Base-by-base conservation (phyloP, 306 rosid genomes). In the Cicer pinnatifidum region DNA sequence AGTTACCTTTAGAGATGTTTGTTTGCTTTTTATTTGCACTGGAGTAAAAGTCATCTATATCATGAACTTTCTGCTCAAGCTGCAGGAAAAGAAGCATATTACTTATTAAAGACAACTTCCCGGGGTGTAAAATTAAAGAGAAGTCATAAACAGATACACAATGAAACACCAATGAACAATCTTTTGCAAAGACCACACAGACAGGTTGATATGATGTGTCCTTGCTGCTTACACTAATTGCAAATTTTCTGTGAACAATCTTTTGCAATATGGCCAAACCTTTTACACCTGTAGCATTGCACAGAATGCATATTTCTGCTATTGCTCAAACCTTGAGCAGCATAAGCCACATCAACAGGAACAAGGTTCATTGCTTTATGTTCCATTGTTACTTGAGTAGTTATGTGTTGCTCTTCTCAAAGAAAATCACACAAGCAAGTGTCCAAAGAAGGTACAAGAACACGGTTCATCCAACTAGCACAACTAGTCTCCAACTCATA, bases 41-140 rank as follows among this genome's bases (percentile, higher is more conserved):
- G 10, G 64, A 77, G 84, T 76, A 87, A 83, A 88, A 88, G 9
- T 67, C 81, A 35, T 86, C 92, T 71, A 93, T 66, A 74, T 88
- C 92, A 70, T 80, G 80, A 67, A 87, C 86, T 75, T 76, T 86
- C 71, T 86, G 84, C 87, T 91, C 93, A 56, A 91, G 88, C 97
- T 91, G 87, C 79, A 81, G 79, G 58, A 20, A 75, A 76, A 47
- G 50, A 75, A 65, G 72, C 44, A 6, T 10, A 45, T 54, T 48
- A 61, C 44, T 5, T 7, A 35, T 48, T 44, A 56, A 20, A 39
- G n/a, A 77, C 69, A 57, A 43, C 33, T 23, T 80, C 43, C n/a
- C 68, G 43, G 54, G 62, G 20, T 19, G 47, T 37, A 48, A 54
- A 67, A 13, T 54, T 45, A 75, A 66, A 75, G 77, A 53, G 41